Evolutionary conservation across 2,329 filamentous ascomycete genomes (phyloP).

Genomic region (Microcera coccophila): DNA sequence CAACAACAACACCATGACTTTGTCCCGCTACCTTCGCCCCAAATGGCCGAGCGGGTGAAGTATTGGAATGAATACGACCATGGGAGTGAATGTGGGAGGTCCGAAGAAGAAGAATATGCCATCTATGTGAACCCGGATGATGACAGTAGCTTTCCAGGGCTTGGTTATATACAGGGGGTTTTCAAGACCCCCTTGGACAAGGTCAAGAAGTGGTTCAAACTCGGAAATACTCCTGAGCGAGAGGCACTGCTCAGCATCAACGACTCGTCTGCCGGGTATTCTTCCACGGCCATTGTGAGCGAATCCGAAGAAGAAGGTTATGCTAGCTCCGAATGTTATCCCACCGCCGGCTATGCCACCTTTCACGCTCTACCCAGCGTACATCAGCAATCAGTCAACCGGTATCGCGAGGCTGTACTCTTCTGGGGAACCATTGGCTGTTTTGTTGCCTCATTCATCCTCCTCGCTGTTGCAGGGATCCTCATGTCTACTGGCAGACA

Average conservation of each 20-base stretch:
- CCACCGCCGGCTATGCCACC: conserved; percentile 47
- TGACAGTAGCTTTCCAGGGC: conserved; percentile 56
- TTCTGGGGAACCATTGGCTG: conserved; percentile 50
- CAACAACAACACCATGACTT: conserved; percentile 26
- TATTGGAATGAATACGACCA: conserved; percentile 91
- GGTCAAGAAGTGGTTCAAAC: conserved; percentile 48
- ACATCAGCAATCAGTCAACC: conserved; percentile 46
- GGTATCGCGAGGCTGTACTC: conserved; percentile 54
- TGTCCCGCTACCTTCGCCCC: conserved; percentile 30
- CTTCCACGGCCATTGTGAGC: conserved; percentile 27
- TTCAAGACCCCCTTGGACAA: conserved; percentile 48
- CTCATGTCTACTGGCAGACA: conserved; percentile 66
- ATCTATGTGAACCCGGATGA: conserved; percentile 72
- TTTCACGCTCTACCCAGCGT: conserved; percentile 54
- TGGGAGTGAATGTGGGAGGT: conserved; percentile 63
- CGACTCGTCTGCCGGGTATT: conserved; percentile 26
- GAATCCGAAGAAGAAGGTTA: conserved; percentile 49
- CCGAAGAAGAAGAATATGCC: conserved; percentile 58
- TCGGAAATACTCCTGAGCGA: conserved; percentile 25
- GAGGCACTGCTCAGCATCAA: conserved; percentile 29
- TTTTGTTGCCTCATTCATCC: conserved; percentile 57
- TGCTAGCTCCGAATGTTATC: conserved; percentile 51
- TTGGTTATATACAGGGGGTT: conserved; percentile 55
- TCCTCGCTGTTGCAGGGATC: conserved; percentile 61
- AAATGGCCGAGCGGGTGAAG: conserved; percentile 32